Base-by-base conservation (phyloP, 1,139 yeast genomes). In the Geotrichum bryndzae region DNA sequence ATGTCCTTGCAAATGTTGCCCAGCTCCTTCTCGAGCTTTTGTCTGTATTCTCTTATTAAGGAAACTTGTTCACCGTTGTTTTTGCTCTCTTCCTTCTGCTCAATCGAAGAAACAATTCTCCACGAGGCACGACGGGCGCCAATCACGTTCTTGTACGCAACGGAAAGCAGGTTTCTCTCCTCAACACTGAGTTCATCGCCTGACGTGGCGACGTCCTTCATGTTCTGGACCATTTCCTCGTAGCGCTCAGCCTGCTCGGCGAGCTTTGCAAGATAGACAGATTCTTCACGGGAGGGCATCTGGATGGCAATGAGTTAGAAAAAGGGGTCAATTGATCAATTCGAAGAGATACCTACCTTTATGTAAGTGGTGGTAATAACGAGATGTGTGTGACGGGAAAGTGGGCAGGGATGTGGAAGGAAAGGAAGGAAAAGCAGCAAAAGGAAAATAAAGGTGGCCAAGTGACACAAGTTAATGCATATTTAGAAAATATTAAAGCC, bases 221-320 rank as follows among this genome's bases (percentile, higher is more conserved):
- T 94, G 81, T 90, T 90, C 78, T 91, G 97, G 72, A 94, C 98
- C 80, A 77, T 77, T 67, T 95, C 99, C 81, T 94, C 99, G 78
- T 94, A 94, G 80, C 99, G 96, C 82, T 94, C 99, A 73, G 99
- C 98, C 83, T 94, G 98, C 82, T 94, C 99, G 73, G 98, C 97
- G 79, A 94, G 89, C 80, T 94, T 94, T 79, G 99, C 98, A 78
- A 94, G 88, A 80, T 92, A 94, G 73, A 94, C 97, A 72, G 96
- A 90, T 82, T 92, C 97, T 86, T 94, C 99, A 82, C 97, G 96
- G 74, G 87, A 81, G 71, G 95, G 82, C 94, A 88, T 87, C 54
- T 56, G 35, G 22, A 38, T 15, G 45, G 13, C 4, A 38, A 38
- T 15, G 18, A 38, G 2, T 15, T 11, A 38, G n/a, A 15, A 38